Conservation (phyloP, 228 moss, liverwort and hornwort genomes). For the Sphagnum fallax region DNA sequence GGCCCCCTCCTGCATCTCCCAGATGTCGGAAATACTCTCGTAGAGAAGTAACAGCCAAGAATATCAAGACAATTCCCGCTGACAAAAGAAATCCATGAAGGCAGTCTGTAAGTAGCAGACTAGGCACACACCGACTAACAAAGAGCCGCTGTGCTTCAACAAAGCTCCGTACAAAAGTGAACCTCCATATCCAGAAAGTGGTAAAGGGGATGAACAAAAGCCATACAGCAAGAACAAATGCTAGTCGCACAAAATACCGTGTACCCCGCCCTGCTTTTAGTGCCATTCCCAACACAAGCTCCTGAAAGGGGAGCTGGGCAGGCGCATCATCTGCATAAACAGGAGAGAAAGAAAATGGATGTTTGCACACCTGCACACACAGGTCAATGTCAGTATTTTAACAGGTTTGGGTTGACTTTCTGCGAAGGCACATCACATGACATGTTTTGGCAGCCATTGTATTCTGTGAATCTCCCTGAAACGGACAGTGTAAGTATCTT, state of each 20-base stretch:
- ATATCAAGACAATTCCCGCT: slow-evolving; percentile 97
- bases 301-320: slow-evolving; percentile 80
- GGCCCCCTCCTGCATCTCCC: slow-evolving; percentile 78
- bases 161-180: slow-evolving; percentile 95
- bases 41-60: slow-evolving; percentile 92
- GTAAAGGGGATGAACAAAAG: slow-evolving; percentile 89
- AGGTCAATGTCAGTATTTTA: neutral
- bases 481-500: neutral
- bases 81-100: slow-evolving; percentile 95
- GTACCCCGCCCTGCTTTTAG: slow-evolving; percentile 78
- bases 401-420: too few relatives aligned
- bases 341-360: slow-evolving; percentile 96
- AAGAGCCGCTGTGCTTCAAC: slow-evolving; percentile 85
- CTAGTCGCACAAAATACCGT: slow-evolving; percentile 71
- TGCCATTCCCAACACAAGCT: slow-evolving; percentile 80
- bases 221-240: slow-evolving; percentile 96
- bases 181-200: slow-evolving; percentile 99
- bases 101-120: slow-evolving; percentile 94
- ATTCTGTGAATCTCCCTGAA: neutral
- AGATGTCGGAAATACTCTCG: slow-evolving; percentile 96
- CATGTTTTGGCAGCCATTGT: neutral
- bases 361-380: slow-evolving; percentile 85
- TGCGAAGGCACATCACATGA: too few relatives aligned
- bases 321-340: slow-evolving; percentile 93
- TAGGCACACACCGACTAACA: slow-evolving; percentile 79